A percentile compares a stretch with the other conserved stretches of the same genome.
Evolutionary conservation across 2,329 filamentous ascomycete species (phyloP).

Genomic region (Ramularia endophylla): DNA sequence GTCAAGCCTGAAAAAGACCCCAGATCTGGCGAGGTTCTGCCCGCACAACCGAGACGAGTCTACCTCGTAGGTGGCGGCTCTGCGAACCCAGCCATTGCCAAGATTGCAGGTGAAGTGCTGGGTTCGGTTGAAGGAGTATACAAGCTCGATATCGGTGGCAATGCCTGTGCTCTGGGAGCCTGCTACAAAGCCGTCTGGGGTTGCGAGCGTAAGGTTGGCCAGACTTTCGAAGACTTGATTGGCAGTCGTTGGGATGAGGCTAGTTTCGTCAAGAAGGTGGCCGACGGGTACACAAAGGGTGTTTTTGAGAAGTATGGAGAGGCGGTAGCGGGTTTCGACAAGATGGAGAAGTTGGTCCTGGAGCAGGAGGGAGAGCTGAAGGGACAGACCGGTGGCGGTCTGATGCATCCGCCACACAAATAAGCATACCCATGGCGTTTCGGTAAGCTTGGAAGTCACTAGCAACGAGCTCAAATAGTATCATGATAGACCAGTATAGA

Average conservation of each 20-base stretch:
- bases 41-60: conserved; percentile 78
- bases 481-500: too few relatives aligned
- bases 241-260: conserved; percentile 79
- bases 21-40: conserved; percentile 52
- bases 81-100: conserved; percentile 81
- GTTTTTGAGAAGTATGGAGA: conserved; percentile 72
- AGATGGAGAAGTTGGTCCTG: conserved; percentile 66
- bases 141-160: conserved; percentile 87
- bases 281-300: conserved; percentile 69
- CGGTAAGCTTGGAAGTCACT: too few relatives aligned
- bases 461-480: too few relatives aligned
- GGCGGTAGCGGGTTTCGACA: conserved; percentile 68
- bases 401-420: background rate
- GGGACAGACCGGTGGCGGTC: background rate
- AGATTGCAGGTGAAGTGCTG: conserved; percentile 78
- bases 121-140: conserved; percentile 87
- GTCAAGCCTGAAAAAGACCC: conserved; percentile 43
- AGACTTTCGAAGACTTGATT: conserved; percentile 81
- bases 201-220: conserved; percentile 54
- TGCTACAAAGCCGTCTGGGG: conserved; percentile 98
- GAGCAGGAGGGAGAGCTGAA: conserved; percentile 6
- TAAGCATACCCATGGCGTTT: background rate
- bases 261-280: conserved; percentile 74
- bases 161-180: conserved; percentile 87
- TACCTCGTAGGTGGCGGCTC: conserved; percentile 94